These are phyloP conservation scores for Dactylonectria macrodidyma DNA, from an alignment of 2,329 filamentous ascomycete species.

Conservation along the genomic window DNA sequence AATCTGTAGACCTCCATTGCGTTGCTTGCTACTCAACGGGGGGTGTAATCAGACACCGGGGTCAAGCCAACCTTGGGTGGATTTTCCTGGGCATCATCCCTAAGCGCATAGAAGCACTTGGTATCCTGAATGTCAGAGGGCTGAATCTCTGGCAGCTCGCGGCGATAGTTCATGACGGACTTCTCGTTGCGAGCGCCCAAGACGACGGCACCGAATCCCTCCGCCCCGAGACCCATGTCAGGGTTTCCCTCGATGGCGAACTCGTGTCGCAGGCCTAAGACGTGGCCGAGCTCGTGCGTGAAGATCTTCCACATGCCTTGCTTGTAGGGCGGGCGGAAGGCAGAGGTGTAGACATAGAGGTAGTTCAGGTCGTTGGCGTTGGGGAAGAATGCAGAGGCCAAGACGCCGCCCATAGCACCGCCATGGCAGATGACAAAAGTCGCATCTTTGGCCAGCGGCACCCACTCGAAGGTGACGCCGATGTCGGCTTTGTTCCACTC, in stretches of 20 bases:
- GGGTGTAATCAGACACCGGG: conserved; percentile 3
- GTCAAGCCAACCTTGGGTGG: conserved; percentile 8
- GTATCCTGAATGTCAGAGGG: conserved; percentile 12
- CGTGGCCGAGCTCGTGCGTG: conserved; percentile 17
- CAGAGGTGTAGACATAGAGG: conserved; percentile 2
- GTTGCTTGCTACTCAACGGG: background rate
- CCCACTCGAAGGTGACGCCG: conserved; percentile 18
- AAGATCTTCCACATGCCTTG: conserved; percentile 15
- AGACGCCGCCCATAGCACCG: background rate
- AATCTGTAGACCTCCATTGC: too few relatives aligned
- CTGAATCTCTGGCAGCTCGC: conserved; percentile 10
- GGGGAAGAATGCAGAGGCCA: conserved; percentile 21
- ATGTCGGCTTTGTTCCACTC: conserved; percentile 18
- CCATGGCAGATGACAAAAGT: conserved; percentile 10
- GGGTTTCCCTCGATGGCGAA: conserved; percentile 6
- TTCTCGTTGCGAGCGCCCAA: background rate
- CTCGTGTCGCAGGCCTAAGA: conserved; percentile 19
- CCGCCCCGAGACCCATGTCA: background rate
- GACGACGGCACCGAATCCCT: background rate
- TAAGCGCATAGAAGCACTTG: conserved; percentile 10
- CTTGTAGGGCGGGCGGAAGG: background rate
- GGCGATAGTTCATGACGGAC: conserved; percentile 15
- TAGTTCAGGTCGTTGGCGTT: conserved; percentile 4
- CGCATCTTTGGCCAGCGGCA: background rate
- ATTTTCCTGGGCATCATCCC: background rate